Percentiles rank a stretch among this genome's conserved stretches.
Conservation (phyloP, 306 rosid species). For the Bauhinia variegata region DNA sequence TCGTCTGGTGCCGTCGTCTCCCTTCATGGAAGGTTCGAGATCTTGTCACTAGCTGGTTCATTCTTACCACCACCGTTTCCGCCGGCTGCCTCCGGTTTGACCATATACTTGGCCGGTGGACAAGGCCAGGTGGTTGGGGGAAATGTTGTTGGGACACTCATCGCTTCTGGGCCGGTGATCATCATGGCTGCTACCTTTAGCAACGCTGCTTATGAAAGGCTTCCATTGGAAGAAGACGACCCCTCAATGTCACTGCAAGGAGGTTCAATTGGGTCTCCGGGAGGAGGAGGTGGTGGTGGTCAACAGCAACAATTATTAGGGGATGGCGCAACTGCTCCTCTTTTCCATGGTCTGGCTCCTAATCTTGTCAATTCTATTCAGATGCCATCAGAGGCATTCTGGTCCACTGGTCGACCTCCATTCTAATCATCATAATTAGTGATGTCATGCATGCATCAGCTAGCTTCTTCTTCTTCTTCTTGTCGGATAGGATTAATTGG, state of each 20-base stretch:
- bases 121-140: conserved; percentile 98
- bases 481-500: too few relatives aligned
- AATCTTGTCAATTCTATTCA: conserved; percentile 83
- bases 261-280: conserved; percentile 64
- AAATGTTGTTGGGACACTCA: conserved; percentile 71
- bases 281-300: conserved; percentile 48
- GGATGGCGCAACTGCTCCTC: conserved; percentile 57
- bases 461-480: too few relatives aligned
- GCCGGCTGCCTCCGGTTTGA: conserved; percentile 75
- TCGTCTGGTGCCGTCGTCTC: conserved; percentile 81
- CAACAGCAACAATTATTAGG: conserved; percentile 58
- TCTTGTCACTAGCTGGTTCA: conserved; percentile 79
- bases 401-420: conserved; percentile 81
- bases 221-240: conserved; percentile 90
- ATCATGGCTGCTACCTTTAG: conserved; percentile 95
- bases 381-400: conserved; percentile 77
- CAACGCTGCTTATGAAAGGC: conserved; percentile 96
- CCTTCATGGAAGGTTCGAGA: conserved; percentile 90
- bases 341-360: conserved; percentile 76
- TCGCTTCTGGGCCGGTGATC: conserved; percentile 88
- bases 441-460: conserved; percentile 51
- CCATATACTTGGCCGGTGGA: conserved; percentile 86
- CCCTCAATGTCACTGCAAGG: conserved; percentile 57
- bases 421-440: conserved; percentile 45
- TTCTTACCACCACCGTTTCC: conserved; percentile 95